A percentile compares a stretch with the other conserved stretches of the same genome.
These are phyloP conservation scores for Lactarius sanguifluus DNA, from an alignment of 768 basidiomycete genomes.

Conservation along the genomic window DNA sequence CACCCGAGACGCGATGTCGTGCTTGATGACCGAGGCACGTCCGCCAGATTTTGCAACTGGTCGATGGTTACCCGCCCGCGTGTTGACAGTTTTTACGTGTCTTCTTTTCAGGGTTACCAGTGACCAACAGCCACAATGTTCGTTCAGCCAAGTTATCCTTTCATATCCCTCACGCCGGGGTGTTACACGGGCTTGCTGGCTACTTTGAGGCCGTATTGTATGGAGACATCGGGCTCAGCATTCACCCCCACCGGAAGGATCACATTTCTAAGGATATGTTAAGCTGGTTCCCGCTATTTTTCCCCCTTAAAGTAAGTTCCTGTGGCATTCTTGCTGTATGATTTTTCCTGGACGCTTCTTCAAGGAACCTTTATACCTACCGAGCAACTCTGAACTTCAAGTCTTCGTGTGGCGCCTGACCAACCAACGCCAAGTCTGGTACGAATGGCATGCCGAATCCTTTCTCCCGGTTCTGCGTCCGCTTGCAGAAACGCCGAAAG, in stretches of 20 bases:
- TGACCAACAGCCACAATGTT: slow-evolving; percentile 96
- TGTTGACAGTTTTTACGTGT: slow-evolving; percentile 9
- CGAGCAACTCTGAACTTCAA: slow-evolving; percentile 87
- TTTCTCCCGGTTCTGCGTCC: slow-evolving; percentile 66
- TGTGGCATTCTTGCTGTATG: slow-evolving; percentile 3
- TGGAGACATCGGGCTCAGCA: slow-evolving; percentile 85
- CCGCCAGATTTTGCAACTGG: slow-evolving; percentile 1
- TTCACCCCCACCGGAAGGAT: slow-evolving; percentile 87
- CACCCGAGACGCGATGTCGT: slow-evolving; percentile 85
- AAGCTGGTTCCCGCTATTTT: slow-evolving; percentile 98
- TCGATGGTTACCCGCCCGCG: neutral
- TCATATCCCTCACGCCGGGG: slow-evolving; percentile 91
- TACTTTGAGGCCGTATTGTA: slow-evolving; percentile 97
- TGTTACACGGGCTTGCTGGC: slow-evolving; percentile 91
- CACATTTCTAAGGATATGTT: slow-evolving; percentile 93
- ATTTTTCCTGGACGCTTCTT: slow-evolving; percentile 5
- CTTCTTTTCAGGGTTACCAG: slow-evolving; percentile 65
- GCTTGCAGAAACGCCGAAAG: slow-evolving; percentile 37
- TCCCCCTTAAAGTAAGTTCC: slow-evolving; percentile 78
- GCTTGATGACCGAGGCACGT: slow-evolving; percentile 66
- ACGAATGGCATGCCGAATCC: slow-evolving; percentile 97
- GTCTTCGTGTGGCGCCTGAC: slow-evolving; percentile 95
- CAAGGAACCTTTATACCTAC: slow-evolving; percentile 92
- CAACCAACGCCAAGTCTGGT: slow-evolving; percentile 90
- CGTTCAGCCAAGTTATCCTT: slow-evolving; percentile 84